phyloP scores from a whole-genome alignment of 768 basidiomycete genomes.

The Paxillus involutus region DNA sequence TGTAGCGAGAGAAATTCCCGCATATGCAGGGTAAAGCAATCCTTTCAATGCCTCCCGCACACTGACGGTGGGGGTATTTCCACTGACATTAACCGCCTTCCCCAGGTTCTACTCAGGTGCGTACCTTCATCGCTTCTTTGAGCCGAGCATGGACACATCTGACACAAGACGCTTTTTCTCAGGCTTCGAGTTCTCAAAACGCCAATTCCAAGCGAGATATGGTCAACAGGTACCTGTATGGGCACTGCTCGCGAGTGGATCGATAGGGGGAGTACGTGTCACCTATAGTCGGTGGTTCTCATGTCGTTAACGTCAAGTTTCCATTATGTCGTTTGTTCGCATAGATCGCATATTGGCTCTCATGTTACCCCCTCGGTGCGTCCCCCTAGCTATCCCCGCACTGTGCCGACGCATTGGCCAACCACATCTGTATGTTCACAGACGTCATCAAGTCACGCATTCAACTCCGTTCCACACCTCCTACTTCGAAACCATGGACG shows the following conservation, averaged over 20 bases:
- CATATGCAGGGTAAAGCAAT: slow-evolving; percentile 71
- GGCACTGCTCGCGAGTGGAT: slow-evolving; percentile 80
- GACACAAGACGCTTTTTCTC: not conserved
- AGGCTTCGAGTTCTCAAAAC: slow-evolving; percentile 91
- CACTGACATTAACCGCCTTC: not conserved
- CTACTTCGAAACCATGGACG: slow-evolving; percentile 66
- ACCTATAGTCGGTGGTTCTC: too few relatives aligned
- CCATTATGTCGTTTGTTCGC: not conserved
- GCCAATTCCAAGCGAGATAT: slow-evolving; percentile 63
- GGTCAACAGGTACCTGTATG: slow-evolving; percentile 77
- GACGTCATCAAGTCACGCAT: slow-evolving; percentile 93
- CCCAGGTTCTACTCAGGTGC: slow-evolving; percentile 39
- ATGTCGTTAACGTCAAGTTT: too few relatives aligned
- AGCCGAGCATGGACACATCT: not conserved
- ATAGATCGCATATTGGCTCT: slow-evolving; percentile 67
- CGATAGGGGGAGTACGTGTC: slow-evolving; percentile 72
- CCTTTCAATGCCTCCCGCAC: not conserved
- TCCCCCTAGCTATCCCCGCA: not conserved
- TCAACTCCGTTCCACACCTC: slow-evolving; percentile 76
- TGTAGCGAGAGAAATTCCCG: slow-evolving; percentile 90
- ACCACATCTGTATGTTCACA: slow-evolving; percentile 19
- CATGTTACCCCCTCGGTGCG: slow-evolving; percentile 84
- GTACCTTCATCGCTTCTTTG: not conserved
- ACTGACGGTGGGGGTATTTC: not conserved
- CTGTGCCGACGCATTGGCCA: not conserved